A percentile compares a stretch with the other conserved stretches of the same genome.
These are phyloP conservation scores for Raffaelea arxii DNA, from an alignment of 2,329 filamentous ascomycete species.

Conservation along the genomic window DNA sequence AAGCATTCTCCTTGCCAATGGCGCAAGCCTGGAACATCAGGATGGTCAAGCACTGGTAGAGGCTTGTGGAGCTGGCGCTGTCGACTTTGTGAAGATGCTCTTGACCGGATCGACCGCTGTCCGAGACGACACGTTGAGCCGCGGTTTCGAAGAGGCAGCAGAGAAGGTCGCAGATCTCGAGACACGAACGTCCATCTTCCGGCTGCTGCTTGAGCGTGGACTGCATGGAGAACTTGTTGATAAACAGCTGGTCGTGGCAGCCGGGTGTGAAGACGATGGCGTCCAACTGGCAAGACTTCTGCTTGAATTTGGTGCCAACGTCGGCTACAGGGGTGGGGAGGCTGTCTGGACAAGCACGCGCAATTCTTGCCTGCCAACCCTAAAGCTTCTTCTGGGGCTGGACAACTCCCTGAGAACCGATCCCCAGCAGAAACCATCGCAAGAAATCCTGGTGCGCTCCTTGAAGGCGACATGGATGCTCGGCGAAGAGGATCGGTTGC, in stretches of 20 bases:
- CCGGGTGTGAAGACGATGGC: slow-evolving; percentile 39
- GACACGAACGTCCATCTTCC: slow-evolving; percentile 38
- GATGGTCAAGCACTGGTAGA: slow-evolving; percentile 45
- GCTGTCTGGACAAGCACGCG: slow-evolving; percentile 44
- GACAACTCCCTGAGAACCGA: slow-evolving; percentile 4
- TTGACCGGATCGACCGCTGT: slow-evolving; percentile 22
- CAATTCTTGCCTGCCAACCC: slow-evolving; percentile 37
- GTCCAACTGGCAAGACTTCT: slow-evolving; percentile 39
- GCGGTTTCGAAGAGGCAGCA: slow-evolving; percentile 46
- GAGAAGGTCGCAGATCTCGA: slow-evolving; percentile 41
- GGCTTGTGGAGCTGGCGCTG: slow-evolving; percentile 40
- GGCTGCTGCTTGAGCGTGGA: slow-evolving; percentile 38
- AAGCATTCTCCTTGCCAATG: slow-evolving; percentile 39
- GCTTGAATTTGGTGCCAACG: slow-evolving; percentile 41
- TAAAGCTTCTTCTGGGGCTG: slow-evolving; percentile 42
- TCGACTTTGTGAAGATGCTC: slow-evolving; percentile 40
- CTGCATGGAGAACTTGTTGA: slow-evolving; percentile 41
- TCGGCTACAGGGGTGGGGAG: slow-evolving; percentile 45
- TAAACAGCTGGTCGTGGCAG: slow-evolving; percentile 42
- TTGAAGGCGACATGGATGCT: slow-evolving; percentile 46
- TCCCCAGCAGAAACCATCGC: slow-evolving; percentile 22
- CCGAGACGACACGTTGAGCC: slow-evolving; percentile 33
- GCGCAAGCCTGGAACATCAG: slow-evolving; percentile 39
- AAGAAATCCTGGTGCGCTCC: slow-evolving; percentile 36
- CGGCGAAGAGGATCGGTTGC: slow-evolving; percentile 35